Conservation (phyloP, 177 flowering plant species). For the Telopea speciosissima region DNA sequence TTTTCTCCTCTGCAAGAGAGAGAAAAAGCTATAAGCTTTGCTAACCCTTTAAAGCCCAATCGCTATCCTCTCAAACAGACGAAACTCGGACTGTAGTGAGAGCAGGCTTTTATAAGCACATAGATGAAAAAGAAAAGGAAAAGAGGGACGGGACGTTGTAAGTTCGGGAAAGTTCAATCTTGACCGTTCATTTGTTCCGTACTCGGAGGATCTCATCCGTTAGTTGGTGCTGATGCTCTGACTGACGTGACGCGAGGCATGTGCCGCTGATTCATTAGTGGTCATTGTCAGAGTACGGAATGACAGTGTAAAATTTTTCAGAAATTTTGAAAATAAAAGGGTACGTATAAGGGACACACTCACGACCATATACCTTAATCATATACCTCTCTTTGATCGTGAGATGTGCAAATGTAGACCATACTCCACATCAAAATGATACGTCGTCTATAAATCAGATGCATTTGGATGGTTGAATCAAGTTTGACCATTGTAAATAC, state of each 20-base stretch:
- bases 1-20: background rate
- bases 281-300: constrained; percentile 33
- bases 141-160: constrained; percentile 9
- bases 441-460: too few relatives aligned
- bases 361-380: too few relatives aligned
- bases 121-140: background rate
- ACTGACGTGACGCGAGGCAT: constrained; percentile 23
- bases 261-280: constrained; percentile 22
- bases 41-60: constrained; percentile 5
- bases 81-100: background rate
- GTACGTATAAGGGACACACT: too few relatives aligned
- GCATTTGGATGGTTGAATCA: too few relatives aligned
- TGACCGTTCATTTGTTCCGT: constrained; percentile 6
- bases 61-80: constrained; percentile 7
- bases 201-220: constrained; percentile 14
- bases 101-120: constrained; percentile 10
- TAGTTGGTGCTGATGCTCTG: constrained; percentile 5
- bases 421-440: too few relatives aligned
- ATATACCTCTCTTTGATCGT: too few relatives aligned
- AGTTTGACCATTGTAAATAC: too few relatives aligned
- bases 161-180: constrained; percentile 5
- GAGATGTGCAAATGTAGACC: too few relatives aligned
- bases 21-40: background rate
- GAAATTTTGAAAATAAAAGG: too few relatives aligned
- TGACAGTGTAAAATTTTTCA: background rate